Base-by-base conservation (phyloP, 257 asterid species). In the Phtheirospermum japonicum region DNA sequence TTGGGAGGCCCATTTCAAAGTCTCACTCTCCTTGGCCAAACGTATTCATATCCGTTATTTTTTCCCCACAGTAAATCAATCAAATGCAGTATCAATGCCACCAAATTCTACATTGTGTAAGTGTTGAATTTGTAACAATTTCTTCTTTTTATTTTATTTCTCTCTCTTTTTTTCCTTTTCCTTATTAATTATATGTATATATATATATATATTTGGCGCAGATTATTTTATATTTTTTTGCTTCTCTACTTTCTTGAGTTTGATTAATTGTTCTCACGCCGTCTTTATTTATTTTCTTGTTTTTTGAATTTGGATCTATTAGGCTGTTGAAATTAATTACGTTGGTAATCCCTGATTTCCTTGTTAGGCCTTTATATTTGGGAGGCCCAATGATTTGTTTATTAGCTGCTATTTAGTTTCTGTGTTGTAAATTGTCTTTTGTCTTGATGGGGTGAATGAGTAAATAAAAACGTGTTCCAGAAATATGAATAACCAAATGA, bases 71-170 rank as follows among this genome's bases (percentile, higher is more conserved):
- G 36, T 16, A 48, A 32, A 4, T 18, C 32, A 11, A 42, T 69
- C 70, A 26, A n/a, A 67, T 12, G 53, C 54, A 7, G 7, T 9
- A 48, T 48, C 63, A 52, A 85, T 85, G 93, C 83, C 9, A 78
- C 85, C 74, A 80, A 78, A 67, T 68, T 85, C 61, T 80, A 80
- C 59, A 73, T 85, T 40, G 89, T 82, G 94, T 85, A 45, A 82
- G 94, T 74, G 14, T 50, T 31, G 4, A 6, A n/a, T 28, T 9
- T 20, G 23, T 14, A 0, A 3, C 4, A 36, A 6, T 36, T 9
- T 36, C 42, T n/a, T n/a, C n/a, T n/a, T n/a, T n/a, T n/a, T n/a
- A 36, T 36, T 48, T n/a, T 14, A 0, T 2, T 18, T 26, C n/a
- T n/a, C n/a, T 23, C 3, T 55, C 14, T 64, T 0, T 7, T 18